Evolutionary conservation across 2,329 filamentous ascomycete genomes (phyloP), one percentile per base, ranked within the genome.

Genomic region (Arachnopeziza araneosa): DNA sequence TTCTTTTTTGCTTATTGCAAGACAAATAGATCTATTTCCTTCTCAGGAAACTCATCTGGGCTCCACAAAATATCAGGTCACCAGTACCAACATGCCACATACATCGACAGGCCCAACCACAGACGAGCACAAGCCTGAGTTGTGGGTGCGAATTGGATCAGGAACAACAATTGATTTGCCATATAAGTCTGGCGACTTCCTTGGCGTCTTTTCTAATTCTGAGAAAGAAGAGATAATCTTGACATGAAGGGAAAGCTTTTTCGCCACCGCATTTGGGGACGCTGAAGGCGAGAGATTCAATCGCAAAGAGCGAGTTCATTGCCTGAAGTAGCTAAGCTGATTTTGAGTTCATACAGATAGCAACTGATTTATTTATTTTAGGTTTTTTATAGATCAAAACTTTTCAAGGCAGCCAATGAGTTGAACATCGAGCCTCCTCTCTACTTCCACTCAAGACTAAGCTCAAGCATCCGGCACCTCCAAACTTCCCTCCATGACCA

Each of bases 401-500:
- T 30, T 30, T 30, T 30, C 4, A 19, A 19, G 36, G 4, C 12
- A 44, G 26, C 36, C 17, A 12, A 44, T 44, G 36, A 44, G 36
- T 44, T 44, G 36, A 44, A 44, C 36, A 44, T 44, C 36, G 17
- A 14, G 36, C 36, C 17, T 19, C 12, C 17, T 44, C 17, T 14
- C 14, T 32, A 32, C 30, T 32, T 32, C 26, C 17, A 44, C 17
- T 14, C 17, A 44, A 44, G 26, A 30, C 17, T 19, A 44, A 8
- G 3, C 36, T 44, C 56, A 52, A 6, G 12, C 50, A 30, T 66
- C 48, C 66, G 36, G 36, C 36, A 65, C 36, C 19, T 57, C 54
- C 57, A 67, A 52, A 50, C 50, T 60, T 48, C 64, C 65, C 51
- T 67, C 61, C 66, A 66, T 68, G 56, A 65, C 62, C 36, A 60